These are phyloP conservation scores for Glaciozyma antarctica DNA, from an alignment of 768 basidiomycete genomes.

Conservation along the genomic window DNA sequence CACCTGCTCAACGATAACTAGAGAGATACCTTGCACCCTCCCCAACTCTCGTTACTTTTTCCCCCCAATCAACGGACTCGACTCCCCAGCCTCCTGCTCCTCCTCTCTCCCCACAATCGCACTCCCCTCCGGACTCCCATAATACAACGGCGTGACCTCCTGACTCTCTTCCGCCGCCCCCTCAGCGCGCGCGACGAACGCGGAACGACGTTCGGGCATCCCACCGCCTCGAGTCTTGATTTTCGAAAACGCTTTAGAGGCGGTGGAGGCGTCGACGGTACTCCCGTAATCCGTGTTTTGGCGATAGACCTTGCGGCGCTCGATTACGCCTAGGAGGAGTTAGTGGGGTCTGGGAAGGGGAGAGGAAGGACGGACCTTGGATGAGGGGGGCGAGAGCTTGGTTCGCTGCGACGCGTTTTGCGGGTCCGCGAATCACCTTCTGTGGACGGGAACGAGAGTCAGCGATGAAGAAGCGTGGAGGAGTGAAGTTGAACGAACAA, in stretches of 20 bases:
- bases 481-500: slow-evolving; percentile 17
- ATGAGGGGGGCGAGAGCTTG: slow-evolving; percentile 33
- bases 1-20: no score
- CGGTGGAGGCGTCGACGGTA: not conserved
- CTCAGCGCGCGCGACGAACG: not conserved
- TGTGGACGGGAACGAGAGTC: no score
- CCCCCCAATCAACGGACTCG: no score
- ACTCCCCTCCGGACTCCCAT: not conserved
- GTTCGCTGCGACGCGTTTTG: slow-evolving; percentile 7
- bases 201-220: slow-evolving; percentile 13
- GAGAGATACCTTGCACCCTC: no score
- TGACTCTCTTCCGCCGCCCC: no score
- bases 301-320: slow-evolving; percentile 25
- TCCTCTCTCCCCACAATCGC: no score
- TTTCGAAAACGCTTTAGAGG: slow-evolving; percentile 3
- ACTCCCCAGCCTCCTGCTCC: no score
- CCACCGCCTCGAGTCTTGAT: slow-evolving; percentile 19
- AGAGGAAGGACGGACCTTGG: slow-evolving; percentile 16
- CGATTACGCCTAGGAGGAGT: slow-evolving; percentile 1
- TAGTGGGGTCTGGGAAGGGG: not conserved
- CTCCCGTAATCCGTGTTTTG: slow-evolving; percentile 5
- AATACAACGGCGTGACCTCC: not conserved
- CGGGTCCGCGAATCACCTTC: no score
- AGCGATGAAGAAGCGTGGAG: no score
- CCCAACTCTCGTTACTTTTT: no score